Evolutionary conservation across 2,329 filamentous ascomycete genomes (phyloP).

Genomic region (Sporothrix variecibatus): DNA sequence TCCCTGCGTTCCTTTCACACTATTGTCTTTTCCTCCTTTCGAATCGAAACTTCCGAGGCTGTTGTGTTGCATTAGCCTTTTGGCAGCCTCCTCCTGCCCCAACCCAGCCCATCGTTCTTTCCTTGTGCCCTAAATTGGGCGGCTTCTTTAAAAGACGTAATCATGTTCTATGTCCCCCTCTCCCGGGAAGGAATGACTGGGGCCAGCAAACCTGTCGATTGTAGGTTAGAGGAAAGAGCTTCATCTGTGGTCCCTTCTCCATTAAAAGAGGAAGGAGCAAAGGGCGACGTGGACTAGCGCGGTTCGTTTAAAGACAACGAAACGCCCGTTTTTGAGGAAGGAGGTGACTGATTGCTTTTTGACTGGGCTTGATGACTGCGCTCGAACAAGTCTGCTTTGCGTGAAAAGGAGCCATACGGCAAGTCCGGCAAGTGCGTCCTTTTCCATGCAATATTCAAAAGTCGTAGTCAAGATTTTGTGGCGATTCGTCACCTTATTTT

Average conservation of each 20-base stretch:
- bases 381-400: not conserved
- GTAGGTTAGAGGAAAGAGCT: not conserved
- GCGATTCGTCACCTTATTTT: not conserved
- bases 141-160: not conserved
- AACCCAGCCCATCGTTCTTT: not conserved
- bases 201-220: not conserved
- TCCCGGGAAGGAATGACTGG: slow-evolving; percentile 1
- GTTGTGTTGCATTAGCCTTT: slow-evolving; percentile 20
- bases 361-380: not conserved
- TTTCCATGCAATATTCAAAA: not conserved
- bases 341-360: not conserved
- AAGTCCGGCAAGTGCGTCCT: not conserved
- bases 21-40: not conserved
- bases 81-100: not conserved
- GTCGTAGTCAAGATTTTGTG: not conserved
- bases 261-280: slow-evolving; percentile 3
- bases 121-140: not conserved
- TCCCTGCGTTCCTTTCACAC: not conserved
- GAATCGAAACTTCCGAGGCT: slow-evolving; percentile 12
- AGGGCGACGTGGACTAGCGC: not conserved
- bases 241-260: not conserved
- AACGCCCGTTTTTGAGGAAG: not conserved
- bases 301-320: not conserved
- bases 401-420: not conserved
- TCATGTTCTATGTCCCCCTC: not conserved